Evolutionary conservation across 208 protist species (phyloP).

Genomic region (Naegleria fowleri): DNA sequence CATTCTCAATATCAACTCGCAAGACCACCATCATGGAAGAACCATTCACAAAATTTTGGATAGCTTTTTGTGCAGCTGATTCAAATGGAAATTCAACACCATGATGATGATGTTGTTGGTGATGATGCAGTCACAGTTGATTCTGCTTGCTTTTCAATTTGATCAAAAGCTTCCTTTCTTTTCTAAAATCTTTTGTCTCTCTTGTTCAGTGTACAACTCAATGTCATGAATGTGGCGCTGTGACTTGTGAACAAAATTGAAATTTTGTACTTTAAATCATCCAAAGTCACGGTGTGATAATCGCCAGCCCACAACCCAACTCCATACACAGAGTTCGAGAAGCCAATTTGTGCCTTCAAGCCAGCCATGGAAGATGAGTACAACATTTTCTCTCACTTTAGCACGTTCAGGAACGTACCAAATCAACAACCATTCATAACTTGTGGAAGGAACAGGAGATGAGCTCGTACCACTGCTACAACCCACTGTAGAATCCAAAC

Average conservation of each 20-base stretch:
- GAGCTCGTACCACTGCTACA: no score
- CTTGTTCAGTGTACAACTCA: conserved; percentile 34
- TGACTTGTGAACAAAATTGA: neutral
- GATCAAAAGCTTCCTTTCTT: conserved; percentile 35
- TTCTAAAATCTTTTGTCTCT: conserved; percentile 27
- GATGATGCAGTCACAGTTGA: neutral
- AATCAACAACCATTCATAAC: conserved; percentile 40
- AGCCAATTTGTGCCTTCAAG: conserved; percentile 40
- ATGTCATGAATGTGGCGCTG: neutral
- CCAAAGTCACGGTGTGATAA: neutral
- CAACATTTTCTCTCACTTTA: conserved; percentile 45
- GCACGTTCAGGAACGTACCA: conserved; percentile 43
- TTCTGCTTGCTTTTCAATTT: conserved; percentile 33
- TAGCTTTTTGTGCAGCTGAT: neutral
- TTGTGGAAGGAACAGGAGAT: no score
- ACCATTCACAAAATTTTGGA: conserved; percentile 13
- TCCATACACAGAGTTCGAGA: conserved; percentile 23
- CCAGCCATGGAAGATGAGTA: conserved; percentile 35
- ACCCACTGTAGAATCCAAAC: neutral
- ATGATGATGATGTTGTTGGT: conserved; percentile 23
- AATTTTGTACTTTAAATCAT: neutral
- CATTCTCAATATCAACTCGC: conserved; percentile 34
- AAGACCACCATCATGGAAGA: conserved; percentile 28
- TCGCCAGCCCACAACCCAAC: neutral
- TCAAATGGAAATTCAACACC: conserved; percentile 43